Conservation (phyloP, 345 rosid species). For the Pistacia atlantica region DNA sequence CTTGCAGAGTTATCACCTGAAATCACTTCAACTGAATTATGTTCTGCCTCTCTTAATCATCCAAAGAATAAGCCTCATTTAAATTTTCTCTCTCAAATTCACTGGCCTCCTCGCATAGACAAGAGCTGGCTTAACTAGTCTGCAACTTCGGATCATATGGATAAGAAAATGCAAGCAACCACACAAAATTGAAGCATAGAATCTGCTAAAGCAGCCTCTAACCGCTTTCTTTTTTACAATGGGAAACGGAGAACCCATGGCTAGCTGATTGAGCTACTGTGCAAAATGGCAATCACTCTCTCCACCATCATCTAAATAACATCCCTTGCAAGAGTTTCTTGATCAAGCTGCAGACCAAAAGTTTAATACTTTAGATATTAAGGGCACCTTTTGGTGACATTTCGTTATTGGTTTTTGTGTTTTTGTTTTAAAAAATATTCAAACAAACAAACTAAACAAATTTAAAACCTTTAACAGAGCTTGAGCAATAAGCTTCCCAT, state of each 20-base stretch:
- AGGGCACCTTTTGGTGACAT: background rate
- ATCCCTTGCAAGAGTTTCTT: constrained; percentile 31
- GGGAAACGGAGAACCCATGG: constrained; percentile 26
- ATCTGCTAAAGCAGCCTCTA: constrained; percentile 37
- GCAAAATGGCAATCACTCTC: constrained; percentile 17
- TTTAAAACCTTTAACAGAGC: constrained; percentile 43
- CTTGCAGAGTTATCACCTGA: constrained; percentile 54
- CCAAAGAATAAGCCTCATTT: constrained; percentile 25
- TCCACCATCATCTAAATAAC: constrained; percentile 33
- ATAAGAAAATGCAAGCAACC: constrained; percentile 46
- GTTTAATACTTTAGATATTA: background rate
- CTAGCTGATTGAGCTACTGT: constrained; percentile 39
- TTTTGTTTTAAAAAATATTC: too few relatives aligned
- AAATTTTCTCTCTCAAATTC: constrained; percentile 25
- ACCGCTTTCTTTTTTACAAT: constrained; percentile 34
- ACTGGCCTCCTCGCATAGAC: constrained; percentile 26
- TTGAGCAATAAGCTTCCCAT: constrained; percentile 15
- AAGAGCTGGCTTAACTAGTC: constrained; percentile 32
- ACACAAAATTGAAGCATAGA: constrained; percentile 45
- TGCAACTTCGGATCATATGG: constrained; percentile 37
- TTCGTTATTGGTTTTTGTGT: too few relatives aligned
- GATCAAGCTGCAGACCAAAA: constrained; percentile 16
- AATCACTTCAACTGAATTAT: constrained; percentile 32
- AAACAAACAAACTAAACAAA: background rate
- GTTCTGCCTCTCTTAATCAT: constrained; percentile 32